phyloP scores from a whole-genome alignment of 345 rosid species.

The Moricandia arvensis region DNA sequence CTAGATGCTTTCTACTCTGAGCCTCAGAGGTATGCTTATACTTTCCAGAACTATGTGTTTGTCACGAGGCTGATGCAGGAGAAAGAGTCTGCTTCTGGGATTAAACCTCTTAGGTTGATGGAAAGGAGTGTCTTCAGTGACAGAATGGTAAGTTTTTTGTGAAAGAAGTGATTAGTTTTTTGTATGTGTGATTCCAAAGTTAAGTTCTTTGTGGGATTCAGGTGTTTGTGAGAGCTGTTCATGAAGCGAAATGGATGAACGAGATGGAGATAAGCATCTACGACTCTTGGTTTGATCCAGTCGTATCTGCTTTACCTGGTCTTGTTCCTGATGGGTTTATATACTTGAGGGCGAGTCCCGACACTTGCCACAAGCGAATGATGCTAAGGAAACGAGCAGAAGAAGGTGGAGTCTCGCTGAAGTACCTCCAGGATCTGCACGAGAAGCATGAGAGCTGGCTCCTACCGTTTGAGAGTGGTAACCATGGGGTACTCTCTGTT shows the following conservation, averaged over 20 bases:
- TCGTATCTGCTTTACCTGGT: conserved; percentile 90
- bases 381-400: conserved; percentile 77
- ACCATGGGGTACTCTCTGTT: conserved; percentile 74
- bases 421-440: conserved; percentile 80
- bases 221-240: conserved; percentile 98
- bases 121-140: conserved; percentile 98
- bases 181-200: not conserved
- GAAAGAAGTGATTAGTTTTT: no score
- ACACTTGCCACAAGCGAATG: conserved; percentile 95
- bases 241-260: conserved; percentile 99
- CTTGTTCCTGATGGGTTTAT: conserved; percentile 96
- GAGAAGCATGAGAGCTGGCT: conserved; percentile 99
- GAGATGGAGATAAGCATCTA: conserved; percentile 99
- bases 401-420: conserved; percentile 87
- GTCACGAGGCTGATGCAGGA: conserved; percentile 99
- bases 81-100: conserved; percentile 85
- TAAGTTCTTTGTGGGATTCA: no score
- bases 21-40: conserved; percentile 94
- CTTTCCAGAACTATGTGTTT: conserved; percentile 98
- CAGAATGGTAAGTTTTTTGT: conserved; percentile 81
- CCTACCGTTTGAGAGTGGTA: conserved; percentile 79
- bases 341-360: conserved; percentile 95
- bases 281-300: conserved; percentile 99
- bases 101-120: conserved; percentile 94
- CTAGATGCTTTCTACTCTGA: conserved; percentile 90